A percentile compares a stretch with the other conserved stretches of the same genome.
Conservation (phyloP, 805 yeast species). For the Cyberlindnera mrakii region DNA sequence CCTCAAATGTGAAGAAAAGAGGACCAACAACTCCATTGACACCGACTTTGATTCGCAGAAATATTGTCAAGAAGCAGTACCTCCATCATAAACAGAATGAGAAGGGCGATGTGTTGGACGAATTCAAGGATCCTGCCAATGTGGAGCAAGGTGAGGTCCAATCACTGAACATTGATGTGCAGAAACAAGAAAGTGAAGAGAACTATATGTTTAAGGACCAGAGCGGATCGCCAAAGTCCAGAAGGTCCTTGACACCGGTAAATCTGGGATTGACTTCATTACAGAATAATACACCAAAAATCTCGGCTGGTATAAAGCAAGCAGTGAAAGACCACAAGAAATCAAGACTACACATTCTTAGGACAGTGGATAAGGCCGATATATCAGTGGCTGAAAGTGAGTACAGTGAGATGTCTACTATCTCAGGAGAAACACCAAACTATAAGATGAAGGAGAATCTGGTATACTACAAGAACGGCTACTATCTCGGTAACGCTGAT, state of each 20-base stretch:
- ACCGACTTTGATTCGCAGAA: constrained; percentile 20
- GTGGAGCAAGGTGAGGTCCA: not conserved
- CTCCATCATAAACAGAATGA: not conserved
- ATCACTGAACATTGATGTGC: not conserved
- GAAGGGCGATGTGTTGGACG: not conserved
- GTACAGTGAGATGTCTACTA: constrained; percentile 22
- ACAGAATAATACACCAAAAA: constrained; percentile 17
- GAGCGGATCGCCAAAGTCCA: constrained; percentile 18
- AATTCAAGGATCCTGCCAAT: constrained; percentile 1
- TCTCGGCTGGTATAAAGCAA: constrained; percentile 21
- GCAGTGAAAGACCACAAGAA: constrained; percentile 22
- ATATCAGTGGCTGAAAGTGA: constrained; percentile 17
- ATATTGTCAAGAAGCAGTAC: constrained; percentile 17
- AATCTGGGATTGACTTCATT: not conserved
- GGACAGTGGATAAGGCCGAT: constrained; percentile 8
- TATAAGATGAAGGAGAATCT: constrained; percentile 18
- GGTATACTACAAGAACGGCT: constrained; percentile 23
- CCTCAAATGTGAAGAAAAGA: constrained; percentile 16
- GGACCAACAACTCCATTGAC: constrained; percentile 25
- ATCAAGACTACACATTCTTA: constrained; percentile 19
- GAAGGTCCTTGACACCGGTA: constrained; percentile 1
- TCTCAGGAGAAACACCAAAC: constrained; percentile 22
- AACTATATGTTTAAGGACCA: constrained; percentile 1
- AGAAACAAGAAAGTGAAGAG: constrained; percentile 1
- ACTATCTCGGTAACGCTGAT: constrained; percentile 18